Evolutionary conservation across 306 rosid genomes (phyloP).

Genomic region (Vachellia collinsii): DNA sequence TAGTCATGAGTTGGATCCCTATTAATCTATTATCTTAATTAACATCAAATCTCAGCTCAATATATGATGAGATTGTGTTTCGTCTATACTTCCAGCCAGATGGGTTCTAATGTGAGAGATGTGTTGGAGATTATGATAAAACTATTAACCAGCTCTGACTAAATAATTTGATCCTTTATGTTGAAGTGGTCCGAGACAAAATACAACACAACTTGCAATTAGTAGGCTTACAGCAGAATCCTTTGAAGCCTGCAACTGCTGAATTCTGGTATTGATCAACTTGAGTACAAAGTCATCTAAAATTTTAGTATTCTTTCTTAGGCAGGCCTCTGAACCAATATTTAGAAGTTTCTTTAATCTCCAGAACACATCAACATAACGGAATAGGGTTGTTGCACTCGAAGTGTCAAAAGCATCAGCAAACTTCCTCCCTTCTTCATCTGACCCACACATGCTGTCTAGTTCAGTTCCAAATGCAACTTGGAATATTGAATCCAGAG

Average conservation of each 20-base stretch:
- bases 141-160: neutral
- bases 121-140: neutral
- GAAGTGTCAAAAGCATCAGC: slow-evolving; percentile 66
- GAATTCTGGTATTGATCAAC: slow-evolving; percentile 56
- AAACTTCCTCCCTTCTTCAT: slow-evolving; percentile 68
- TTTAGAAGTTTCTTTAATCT: slow-evolving; percentile 69
- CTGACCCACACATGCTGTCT: slow-evolving; percentile 82
- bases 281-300: slow-evolving; percentile 57
- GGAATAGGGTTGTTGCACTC: slow-evolving; percentile 57
- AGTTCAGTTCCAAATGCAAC: slow-evolving; percentile 80
- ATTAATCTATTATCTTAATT: neutral
- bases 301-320: slow-evolving; percentile 45
- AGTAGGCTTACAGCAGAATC: slow-evolving; percentile 53
- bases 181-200: neutral
- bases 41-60: neutral
- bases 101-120: neutral
- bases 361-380: slow-evolving; percentile 77
- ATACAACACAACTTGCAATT: slow-evolving; percentile 14
- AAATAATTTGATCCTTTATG: neutral
- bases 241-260: slow-evolving; percentile 48
- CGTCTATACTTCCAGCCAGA: neutral
- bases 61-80: too few species aligned
- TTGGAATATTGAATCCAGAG: slow-evolving; percentile 74
- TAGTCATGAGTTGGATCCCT: neutral
- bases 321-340: slow-evolving; percentile 66